A percentile compares a stretch with the other conserved stretches of the same genome.
These are phyloP conservation scores for Pichia sp. DNA, from an alignment of 1,139 yeast genomes.

Conservation along the genomic window DNA sequence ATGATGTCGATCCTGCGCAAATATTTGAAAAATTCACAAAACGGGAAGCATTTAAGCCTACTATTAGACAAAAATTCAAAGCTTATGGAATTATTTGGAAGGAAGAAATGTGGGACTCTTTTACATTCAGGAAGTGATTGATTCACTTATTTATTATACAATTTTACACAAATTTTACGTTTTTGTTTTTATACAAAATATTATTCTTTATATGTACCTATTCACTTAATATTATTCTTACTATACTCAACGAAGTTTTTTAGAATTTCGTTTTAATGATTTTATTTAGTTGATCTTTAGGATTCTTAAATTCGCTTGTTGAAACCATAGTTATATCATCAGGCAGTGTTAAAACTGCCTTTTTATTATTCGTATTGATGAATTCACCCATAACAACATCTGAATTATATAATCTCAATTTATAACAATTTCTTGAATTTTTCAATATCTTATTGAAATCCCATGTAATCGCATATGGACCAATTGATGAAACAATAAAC, in stretches of 20 bases:
- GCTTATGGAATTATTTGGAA: constrained; percentile 59
- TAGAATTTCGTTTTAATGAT: constrained; percentile 18
- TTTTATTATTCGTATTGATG: constrained; percentile 63
- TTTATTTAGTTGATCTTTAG: constrained; percentile 41
- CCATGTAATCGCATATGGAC: constrained; percentile 81
- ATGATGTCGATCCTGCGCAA: neutral
- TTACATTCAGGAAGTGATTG: constrained; percentile 37
- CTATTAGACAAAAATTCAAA: constrained; percentile 46
- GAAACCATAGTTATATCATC: constrained; percentile 67
- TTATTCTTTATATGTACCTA: neutral
- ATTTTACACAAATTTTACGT: neutral
- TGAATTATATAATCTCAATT: constrained; percentile 56
- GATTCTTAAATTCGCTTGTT: constrained; percentile 50
- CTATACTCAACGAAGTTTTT: neutral
- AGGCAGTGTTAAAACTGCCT: constrained; percentile 62
- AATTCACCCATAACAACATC: constrained; percentile 72
- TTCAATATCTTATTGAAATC: constrained; percentile 51
- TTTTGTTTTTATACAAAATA: neutral
- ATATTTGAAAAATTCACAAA: neutral
- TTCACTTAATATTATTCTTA: neutral
- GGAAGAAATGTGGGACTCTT: constrained; percentile 53
- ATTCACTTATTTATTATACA: no score
- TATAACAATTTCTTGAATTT: constrained; percentile 31
- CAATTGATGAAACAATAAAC: constrained; percentile 67
- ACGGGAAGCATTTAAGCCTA: constrained; percentile 36